Base-by-base conservation (phyloP, 2,329 filamentous ascomycete species). In the Fusarium tanahbumbuense region DNA sequence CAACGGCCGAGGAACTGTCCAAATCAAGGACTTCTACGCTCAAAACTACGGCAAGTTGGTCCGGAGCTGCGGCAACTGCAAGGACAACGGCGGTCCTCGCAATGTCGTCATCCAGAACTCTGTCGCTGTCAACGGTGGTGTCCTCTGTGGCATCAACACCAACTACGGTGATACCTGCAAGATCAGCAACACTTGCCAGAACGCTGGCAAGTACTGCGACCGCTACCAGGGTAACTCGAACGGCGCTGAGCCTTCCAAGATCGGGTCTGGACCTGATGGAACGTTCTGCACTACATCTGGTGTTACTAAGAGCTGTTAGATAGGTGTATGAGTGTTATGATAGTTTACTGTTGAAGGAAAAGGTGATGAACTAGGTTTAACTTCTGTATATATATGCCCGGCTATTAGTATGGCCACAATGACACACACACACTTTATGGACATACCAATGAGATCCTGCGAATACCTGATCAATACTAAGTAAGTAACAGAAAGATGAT, bases 11-110 rank as follows among this genome's bases (percentile, higher is more conserved):
- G 81, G 81, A n/a, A 81, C 79, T 0, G 70, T 81, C 20, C 68
- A 71, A 18, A 75, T 81, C 66, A 80, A 78, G 66, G 75, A 82
- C 68, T 86, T 74, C 42, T 72, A 73, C 47, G 72, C 69, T 6
- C 53, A 72, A 23, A 68, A 75, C 57, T 74, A 75, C 45, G 85
- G 84, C 52, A 87, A 86, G 70, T 76, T 87, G 16, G 83, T 83
- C 60, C 82, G 85, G 56, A 82, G 78, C 63, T 87, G 84, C 72
- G 85, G 84, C 30, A 86, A 73, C 57, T 74, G 72, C 59, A 50
- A 62, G 32, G 52, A 50, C 40, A 74, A 75, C 27, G 60, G 58
- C 4, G 66, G 70, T 0, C 70, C 70, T 13, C 72, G 68, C 44
- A 73, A 75, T 34, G 12, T 74, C 4, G 27, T 74, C 37, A 68